Percentiles rank a stretch among this genome's conserved stretches.
phyloP scores from a whole-genome alignment of 148 eudicot genomes.

The Cornus florida region DNA sequence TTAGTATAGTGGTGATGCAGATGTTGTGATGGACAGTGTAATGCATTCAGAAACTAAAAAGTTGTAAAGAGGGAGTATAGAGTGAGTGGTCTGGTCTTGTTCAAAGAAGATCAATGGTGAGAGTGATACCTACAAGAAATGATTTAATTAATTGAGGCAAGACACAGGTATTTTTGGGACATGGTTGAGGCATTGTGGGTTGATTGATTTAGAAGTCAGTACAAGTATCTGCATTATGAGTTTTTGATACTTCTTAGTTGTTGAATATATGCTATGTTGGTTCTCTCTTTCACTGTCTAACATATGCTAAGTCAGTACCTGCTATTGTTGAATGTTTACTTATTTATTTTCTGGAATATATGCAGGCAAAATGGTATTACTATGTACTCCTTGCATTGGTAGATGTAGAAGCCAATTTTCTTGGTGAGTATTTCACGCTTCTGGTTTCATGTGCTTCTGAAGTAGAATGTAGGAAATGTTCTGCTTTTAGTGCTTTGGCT shows the following conservation, averaged over 20 bases:
- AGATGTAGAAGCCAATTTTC: conserved; percentile 88
- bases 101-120: background rate
- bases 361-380: conserved; percentile 91
- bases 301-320: background rate
- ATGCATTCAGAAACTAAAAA: background rate
- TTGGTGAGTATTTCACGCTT: conserved; percentile 42
- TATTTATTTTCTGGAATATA: conserved; percentile 14
- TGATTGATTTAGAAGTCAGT: background rate
- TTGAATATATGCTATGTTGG: background rate
- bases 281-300: conserved; percentile 6
- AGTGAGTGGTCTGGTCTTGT: background rate
- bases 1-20: too few species aligned
- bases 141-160: background rate
- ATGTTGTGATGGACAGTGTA: too few species aligned
- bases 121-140: too few species aligned
- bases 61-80: background rate
- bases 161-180: background rate
- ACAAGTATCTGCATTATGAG: background rate
- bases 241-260: too few species aligned
- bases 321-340: background rate
- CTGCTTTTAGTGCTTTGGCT: background rate
- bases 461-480: background rate
- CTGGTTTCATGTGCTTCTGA: background rate
- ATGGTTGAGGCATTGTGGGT: background rate
- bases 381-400: conserved; percentile 72